These are phyloP conservation scores for Phytophthora hybrid DNA, from an alignment of 352 stramenopile genomes.

Conservation along the genomic window DNA sequence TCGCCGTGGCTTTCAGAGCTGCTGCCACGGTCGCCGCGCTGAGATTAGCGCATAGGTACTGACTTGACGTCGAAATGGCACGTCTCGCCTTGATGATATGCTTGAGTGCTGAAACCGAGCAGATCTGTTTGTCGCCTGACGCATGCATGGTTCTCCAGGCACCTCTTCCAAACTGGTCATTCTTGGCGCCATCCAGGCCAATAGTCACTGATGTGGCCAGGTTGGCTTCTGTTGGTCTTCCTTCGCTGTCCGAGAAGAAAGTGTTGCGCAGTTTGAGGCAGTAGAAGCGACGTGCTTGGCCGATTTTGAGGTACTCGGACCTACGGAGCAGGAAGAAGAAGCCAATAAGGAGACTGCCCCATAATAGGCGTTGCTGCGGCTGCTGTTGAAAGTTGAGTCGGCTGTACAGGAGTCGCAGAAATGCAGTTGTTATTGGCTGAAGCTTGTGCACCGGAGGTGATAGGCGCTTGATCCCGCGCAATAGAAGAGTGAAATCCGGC, in stretches of 20 bases:
- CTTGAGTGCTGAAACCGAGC: constrained; percentile 13
- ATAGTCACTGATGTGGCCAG: constrained; percentile 17
- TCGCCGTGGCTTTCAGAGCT: no score
- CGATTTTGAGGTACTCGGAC: constrained; percentile 30
- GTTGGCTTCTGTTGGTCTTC: not conserved
- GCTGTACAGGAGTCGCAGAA: constrained; percentile 26
- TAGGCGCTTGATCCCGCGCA: constrained; percentile 33
- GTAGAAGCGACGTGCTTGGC: constrained; percentile 9
- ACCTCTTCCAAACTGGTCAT: constrained; percentile 34
- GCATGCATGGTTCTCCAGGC: constrained; percentile 25
- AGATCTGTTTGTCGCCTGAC: constrained; percentile 13
- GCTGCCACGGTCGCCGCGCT: no score
- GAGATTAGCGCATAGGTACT: no score
- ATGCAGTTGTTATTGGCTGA: constrained; percentile 31
- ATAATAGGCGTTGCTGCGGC: constrained; percentile 30
- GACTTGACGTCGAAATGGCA: no score
- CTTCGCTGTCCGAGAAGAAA: constrained; percentile 21
- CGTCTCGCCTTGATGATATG: not conserved
- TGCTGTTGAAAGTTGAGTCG: not conserved
- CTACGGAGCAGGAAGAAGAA: constrained; percentile 40
- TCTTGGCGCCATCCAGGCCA: constrained; percentile 29
- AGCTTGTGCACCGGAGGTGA: constrained; percentile 33
- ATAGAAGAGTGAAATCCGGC: constrained; percentile 18
- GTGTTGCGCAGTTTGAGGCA: constrained; percentile 19
- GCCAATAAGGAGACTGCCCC: constrained; percentile 32